Conservation (phyloP, 2,329 filamentous ascomycete species). For the Drechslerella dactyloides region DNA sequence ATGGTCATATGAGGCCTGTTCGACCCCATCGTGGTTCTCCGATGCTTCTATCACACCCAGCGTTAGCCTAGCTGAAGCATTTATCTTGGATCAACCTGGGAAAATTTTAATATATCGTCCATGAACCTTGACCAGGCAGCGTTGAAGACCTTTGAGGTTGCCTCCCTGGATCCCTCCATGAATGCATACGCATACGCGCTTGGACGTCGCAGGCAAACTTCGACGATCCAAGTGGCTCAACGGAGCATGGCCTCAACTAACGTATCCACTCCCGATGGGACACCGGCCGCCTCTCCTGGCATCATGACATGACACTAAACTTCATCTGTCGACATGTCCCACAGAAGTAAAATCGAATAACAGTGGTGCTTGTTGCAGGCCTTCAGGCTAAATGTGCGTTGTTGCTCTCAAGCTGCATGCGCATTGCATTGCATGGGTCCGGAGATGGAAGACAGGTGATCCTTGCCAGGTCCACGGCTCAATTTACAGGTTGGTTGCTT, state of each 20-base stretch:
- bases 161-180: no score
- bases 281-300: slow-evolving; percentile 6
- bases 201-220: neutral
- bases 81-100: slow-evolving; percentile 48
- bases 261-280: slow-evolving; percentile 41
- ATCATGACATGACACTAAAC: slow-evolving; percentile 27
- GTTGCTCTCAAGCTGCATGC: slow-evolving; percentile 33
- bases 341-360: slow-evolving; percentile 15
- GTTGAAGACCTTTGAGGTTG: no score
- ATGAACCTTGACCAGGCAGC: neutral
- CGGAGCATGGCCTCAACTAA: slow-evolving; percentile 21
- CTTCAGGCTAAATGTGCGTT: slow-evolving; percentile 49
- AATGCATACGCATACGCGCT: no score
- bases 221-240: slow-evolving; percentile 34
- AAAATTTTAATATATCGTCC: slow-evolving; percentile 39
- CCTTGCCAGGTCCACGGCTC: slow-evolving; percentile 8
- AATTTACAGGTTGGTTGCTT: neutral
- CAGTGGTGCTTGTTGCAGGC: slow-evolving; percentile 12
- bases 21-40: slow-evolving; percentile 50
- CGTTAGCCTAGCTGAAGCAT: slow-evolving; percentile 32
- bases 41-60: slow-evolving; percentile 40
- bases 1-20: slow-evolving; percentile 20
- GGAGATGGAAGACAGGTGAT: slow-evolving; percentile 26
- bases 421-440: neutral
- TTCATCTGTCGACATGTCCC: slow-evolving; percentile 48